Conservation (phyloP, 2,329 filamentous ascomycete species). For the Fusarium pininemorale region DNA sequence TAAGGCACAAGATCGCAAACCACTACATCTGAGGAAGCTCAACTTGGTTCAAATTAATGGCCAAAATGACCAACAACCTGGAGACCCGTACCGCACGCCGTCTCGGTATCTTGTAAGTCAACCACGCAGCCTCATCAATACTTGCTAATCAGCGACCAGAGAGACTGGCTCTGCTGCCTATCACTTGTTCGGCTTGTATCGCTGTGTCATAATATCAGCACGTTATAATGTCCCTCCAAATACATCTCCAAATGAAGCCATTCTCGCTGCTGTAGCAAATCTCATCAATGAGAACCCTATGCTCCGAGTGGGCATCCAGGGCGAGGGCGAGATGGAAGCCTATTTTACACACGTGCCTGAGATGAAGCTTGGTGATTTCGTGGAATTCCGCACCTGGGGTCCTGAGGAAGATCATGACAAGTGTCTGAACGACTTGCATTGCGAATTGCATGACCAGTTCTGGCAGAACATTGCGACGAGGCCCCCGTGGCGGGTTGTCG, state of each 20-base stretch:
- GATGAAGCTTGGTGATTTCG: constrained; percentile 55
- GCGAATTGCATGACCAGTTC: constrained; percentile 51
- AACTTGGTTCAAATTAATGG: neutral
- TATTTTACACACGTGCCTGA: constrained; percentile 54
- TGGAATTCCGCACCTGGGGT: constrained; percentile 47
- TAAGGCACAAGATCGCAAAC: neutral
- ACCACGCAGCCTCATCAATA: neutral
- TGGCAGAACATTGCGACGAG: constrained; percentile 53
- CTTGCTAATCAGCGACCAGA: constrained; percentile 41
- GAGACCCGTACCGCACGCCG: constrained; percentile 34
- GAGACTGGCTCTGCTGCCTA: constrained; percentile 58
- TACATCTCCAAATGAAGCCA: neutral
- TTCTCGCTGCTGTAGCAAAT: constrained; percentile 52
- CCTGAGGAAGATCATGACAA: constrained; percentile 45
- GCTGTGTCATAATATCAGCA: constrained; percentile 56
- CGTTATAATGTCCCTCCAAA: constrained; percentile 49
- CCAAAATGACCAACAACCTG: constrained; percentile 7
- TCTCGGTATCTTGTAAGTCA: constrained; percentile 41
- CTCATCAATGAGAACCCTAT: constrained; percentile 56
- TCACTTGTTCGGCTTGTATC: constrained; percentile 58
- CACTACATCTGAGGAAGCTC: neutral
- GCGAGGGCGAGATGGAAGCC: constrained; percentile 54
- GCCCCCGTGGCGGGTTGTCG: constrained; percentile 59
- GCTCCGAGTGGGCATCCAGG: constrained; percentile 59
- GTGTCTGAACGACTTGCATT: constrained; percentile 47